Conservation (phyloP, 163 green algal species). For the Smithsoniella earleae region DNA sequence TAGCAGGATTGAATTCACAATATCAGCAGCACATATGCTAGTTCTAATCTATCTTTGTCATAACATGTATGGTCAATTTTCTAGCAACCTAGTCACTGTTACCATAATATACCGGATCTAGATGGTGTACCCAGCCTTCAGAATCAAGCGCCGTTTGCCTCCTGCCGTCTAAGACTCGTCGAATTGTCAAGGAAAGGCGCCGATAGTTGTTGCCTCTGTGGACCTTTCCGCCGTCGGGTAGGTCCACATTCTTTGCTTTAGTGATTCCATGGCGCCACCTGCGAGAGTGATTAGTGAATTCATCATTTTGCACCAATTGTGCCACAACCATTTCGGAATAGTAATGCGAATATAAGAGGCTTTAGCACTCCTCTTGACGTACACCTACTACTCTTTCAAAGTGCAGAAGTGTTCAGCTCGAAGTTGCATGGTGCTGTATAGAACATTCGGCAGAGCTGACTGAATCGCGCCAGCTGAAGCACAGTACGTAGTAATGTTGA, state of each 20-base stretch:
- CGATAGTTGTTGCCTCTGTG: background rate
- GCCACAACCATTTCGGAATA: background rate
- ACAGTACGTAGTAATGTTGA: too few species aligned
- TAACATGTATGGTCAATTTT: too few species aligned
- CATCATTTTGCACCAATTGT: background rate
- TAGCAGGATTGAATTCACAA: too few species aligned
- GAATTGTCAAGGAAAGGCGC: constrained; percentile 11
- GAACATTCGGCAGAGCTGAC: too few species aligned
- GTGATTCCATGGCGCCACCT: constrained; percentile 25
- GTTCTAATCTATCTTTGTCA: too few species aligned
- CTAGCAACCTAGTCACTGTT: too few species aligned
- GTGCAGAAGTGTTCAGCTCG: background rate
- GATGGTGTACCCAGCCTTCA: constrained; percentile 14
- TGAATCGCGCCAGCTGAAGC: too few species aligned
- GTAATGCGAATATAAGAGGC: too few species aligned
- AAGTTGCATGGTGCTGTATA: background rate
- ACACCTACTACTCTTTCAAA: background rate
- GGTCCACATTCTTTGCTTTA: background rate
- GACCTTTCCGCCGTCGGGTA: constrained; percentile 12
- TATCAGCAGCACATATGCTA: too few species aligned
- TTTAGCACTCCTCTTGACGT: too few species aligned
- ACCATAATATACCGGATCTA: background rate
- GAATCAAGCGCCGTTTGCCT: background rate
- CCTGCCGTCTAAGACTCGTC: background rate
- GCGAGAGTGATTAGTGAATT: too few species aligned